A percentile compares a stretch with the other conserved stretches of the same genome.
These are phyloP conservation scores for Didymella sp. DNA, from an alignment of 2,329 filamentous ascomycete genomes.

Conservation along the genomic window DNA sequence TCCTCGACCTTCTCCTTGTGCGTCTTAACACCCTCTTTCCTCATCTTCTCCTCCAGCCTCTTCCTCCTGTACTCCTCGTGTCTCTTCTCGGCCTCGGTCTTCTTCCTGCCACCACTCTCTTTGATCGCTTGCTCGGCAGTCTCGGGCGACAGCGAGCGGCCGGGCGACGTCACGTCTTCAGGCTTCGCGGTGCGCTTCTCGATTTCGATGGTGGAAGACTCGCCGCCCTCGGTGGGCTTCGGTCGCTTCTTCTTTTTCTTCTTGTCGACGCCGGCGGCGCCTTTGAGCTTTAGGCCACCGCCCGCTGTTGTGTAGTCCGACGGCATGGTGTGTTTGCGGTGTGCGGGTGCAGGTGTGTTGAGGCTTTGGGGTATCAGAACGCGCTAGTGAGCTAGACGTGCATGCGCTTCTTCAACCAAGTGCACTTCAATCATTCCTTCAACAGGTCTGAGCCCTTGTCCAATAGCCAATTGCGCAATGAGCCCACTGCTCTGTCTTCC, in stretches of 20 bases:
- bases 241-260: conserved; percentile 63
- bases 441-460: neutral
- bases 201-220: conserved; percentile 20
- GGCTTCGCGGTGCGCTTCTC: conserved; percentile 31
- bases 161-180: conserved; percentile 29
- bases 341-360: neutral
- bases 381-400: neutral
- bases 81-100: conserved; percentile 83
- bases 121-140: conserved; percentile 35
- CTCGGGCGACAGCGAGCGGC: conserved; percentile 46
- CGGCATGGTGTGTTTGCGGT: conserved; percentile 61
- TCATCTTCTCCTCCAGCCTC: conserved; percentile 80
- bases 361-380: neutral
- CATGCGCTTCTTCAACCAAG: neutral
- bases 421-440: neutral
- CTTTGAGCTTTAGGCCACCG: conserved; percentile 85
- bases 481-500: neutral
- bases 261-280: conserved; percentile 71
- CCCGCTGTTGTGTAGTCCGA: conserved; percentile 74
- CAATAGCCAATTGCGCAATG: neutral
- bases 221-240: conserved; percentile 39
- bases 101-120: conserved; percentile 54
- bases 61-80: conserved; percentile 83
- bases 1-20: conserved; percentile 97
- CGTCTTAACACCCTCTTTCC: conserved; percentile 88